Evolutionary conservation across 2,329 filamentous ascomycete genomes (phyloP).

Genomic region (Aspergillus sp.): DNA sequence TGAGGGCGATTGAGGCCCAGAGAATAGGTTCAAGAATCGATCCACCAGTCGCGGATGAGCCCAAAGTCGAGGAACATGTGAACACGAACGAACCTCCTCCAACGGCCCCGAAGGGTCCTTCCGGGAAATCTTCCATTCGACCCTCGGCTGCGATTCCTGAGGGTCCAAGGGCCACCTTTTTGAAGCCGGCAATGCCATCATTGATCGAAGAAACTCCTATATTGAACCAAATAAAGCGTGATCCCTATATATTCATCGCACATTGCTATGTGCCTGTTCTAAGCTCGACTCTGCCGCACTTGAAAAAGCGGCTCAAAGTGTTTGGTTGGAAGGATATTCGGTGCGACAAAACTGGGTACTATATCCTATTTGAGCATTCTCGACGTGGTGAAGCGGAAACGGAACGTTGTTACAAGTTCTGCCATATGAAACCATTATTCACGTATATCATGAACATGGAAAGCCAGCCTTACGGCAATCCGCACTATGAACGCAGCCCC

Average conservation of each 20-base stretch:
- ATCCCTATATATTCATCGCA: constrained; percentile 90
- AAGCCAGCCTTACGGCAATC: constrained; percentile 68
- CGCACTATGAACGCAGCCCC: constrained; percentile 57
- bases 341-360: constrained; percentile 84
- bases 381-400: constrained; percentile 75
- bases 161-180: constrained; percentile 38
- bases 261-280: constrained; percentile 84
- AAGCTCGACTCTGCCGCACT: constrained; percentile 78
- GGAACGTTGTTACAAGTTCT: constrained; percentile 73
- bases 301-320: constrained; percentile 84
- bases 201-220: constrained; percentile 67
- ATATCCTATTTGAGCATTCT: constrained; percentile 82
- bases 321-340: constrained; percentile 80
- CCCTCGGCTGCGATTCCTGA: constrained; percentile 34
- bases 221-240: constrained; percentile 67
- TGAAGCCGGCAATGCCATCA: constrained; percentile 43
- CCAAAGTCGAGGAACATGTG: constrained; percentile 39
- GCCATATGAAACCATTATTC: constrained; percentile 82
- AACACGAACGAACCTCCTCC: constrained; percentile 67
- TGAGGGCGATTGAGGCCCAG: constrained; percentile 69
- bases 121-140: constrained; percentile 51
- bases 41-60: constrained; percentile 23
- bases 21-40: constrained; percentile 51
- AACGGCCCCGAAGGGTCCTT: constrained; percentile 83
- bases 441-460: constrained; percentile 93